Conservation (phyloP, 768 basidiomycete genomes). For the Hericium alpestre region DNA sequence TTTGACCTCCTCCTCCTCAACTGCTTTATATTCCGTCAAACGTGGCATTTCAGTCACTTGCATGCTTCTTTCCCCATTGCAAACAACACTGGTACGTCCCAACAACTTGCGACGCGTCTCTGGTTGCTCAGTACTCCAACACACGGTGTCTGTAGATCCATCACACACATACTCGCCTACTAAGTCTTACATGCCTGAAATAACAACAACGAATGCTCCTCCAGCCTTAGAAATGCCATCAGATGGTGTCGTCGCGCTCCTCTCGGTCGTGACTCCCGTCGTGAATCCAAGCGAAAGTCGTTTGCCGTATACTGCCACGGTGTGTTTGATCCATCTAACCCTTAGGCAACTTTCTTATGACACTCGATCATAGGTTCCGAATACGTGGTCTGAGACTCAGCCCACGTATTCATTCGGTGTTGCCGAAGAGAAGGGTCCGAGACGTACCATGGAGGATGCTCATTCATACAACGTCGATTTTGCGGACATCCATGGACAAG, state of each 20-base stretch:
- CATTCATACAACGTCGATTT: conserved; percentile 96
- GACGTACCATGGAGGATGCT: conserved; percentile 95
- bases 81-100: no score
- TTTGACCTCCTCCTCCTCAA: no score
- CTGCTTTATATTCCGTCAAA: no score
- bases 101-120: no score
- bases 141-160: no score
- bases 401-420: conserved; percentile 41
- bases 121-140: no score
- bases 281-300: background rate
- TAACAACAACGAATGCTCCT: no score
- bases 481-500: conserved; percentile 83
- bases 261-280: background rate
- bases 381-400: conserved; percentile 63
- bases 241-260: conserved; percentile 1
- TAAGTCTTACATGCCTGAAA: no score
- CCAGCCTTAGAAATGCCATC: background rate
- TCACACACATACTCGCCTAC: no score
- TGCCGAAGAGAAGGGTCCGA: conserved; percentile 78
- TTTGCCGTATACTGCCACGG: conserved; percentile 11
- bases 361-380: conserved; percentile 41
- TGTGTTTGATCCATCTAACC: background rate
- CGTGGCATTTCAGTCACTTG: no score
- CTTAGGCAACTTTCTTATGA: background rate
- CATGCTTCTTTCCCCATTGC: no score